Conservation (phyloP, 192 early-diverging fungal species). For the Coemansia sp. region DNA sequence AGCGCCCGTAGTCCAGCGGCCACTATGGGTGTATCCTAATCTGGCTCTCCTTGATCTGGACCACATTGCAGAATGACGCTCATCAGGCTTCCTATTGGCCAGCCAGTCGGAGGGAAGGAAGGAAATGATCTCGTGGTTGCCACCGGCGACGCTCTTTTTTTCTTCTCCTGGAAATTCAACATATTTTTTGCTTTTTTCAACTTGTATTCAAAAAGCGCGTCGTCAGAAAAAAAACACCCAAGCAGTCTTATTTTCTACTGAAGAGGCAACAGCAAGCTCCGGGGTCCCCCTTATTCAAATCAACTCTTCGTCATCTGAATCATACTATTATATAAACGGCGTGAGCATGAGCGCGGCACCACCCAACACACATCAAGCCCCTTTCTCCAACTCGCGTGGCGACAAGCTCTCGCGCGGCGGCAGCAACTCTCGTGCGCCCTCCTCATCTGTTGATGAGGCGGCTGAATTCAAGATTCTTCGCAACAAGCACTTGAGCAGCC, state of each 20-base stretch:
- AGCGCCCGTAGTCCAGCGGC: background rate
- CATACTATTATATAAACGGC: conserved; percentile 40
- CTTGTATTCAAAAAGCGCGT: conserved; percentile 50
- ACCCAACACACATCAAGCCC: conserved; percentile 48
- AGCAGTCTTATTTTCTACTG: conserved; percentile 6
- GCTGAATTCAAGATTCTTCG: conserved; percentile 65
- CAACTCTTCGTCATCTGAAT: conserved; percentile 17
- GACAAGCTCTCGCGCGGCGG: conserved; percentile 28
- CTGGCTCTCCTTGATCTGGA: background rate
- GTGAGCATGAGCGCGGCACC: conserved; percentile 47
- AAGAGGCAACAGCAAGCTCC: conserved; percentile 11
- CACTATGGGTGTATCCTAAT: background rate
- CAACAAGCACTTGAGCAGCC: conserved; percentile 58
- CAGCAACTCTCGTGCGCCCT: conserved; percentile 17
- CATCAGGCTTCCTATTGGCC: background rate
- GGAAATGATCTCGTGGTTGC: background rate
- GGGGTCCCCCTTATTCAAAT: background rate
- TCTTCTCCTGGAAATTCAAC: background rate
- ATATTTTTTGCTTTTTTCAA: conserved; percentile 22
- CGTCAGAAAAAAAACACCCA: conserved; percentile 17
- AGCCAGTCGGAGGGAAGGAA: background rate
- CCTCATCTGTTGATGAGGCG: conserved; percentile 27
- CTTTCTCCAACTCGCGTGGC: conserved; percentile 30
- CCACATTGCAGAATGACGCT: background rate
- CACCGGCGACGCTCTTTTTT: background rate